Evolutionary conservation across 352 stramenopile species (phyloP).

Genomic region (Thraustochytrium sp.): DNA sequence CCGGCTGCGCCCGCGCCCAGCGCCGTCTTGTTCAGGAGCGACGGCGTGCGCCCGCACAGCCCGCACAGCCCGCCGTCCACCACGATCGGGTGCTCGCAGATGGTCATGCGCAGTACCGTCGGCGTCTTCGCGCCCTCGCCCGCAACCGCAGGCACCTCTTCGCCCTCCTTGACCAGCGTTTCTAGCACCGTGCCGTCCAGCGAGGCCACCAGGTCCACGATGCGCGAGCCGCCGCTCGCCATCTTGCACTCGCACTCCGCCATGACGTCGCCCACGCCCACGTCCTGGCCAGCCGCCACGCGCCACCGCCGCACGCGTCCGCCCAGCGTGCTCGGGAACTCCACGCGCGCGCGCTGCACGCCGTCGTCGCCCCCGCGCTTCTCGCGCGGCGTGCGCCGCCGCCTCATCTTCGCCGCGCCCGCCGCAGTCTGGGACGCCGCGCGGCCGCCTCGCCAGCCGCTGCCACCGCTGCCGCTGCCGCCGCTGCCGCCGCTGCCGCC

Average conservation of each 20-base stretch:
- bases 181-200: slow-evolving; percentile 7
- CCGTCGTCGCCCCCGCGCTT: background rate
- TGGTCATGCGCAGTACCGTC: slow-evolving; percentile 12
- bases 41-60: slow-evolving; percentile 10
- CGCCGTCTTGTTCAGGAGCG: background rate
- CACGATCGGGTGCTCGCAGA: slow-evolving; percentile 15
- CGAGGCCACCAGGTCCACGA: slow-evolving; percentile 20
- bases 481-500: no score
- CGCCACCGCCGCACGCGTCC: slow-evolving; percentile 1
- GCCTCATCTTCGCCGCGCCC: background rate
- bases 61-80: slow-evolving; percentile 3
- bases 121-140: background rate
- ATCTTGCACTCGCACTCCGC: background rate
- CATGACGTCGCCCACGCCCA: slow-evolving; percentile 27
- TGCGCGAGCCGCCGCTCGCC: background rate
- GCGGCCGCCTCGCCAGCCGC: no score
- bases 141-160: background rate
- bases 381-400: background rate
- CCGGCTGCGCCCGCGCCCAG: background rate
- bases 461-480: background rate
- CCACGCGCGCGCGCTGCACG: background rate
- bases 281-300: background rate
- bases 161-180: background rate
- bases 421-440: background rate
- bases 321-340: background rate